Conservation (phyloP, 306 rosid genomes). For the Vigna unguiculata region DNA sequence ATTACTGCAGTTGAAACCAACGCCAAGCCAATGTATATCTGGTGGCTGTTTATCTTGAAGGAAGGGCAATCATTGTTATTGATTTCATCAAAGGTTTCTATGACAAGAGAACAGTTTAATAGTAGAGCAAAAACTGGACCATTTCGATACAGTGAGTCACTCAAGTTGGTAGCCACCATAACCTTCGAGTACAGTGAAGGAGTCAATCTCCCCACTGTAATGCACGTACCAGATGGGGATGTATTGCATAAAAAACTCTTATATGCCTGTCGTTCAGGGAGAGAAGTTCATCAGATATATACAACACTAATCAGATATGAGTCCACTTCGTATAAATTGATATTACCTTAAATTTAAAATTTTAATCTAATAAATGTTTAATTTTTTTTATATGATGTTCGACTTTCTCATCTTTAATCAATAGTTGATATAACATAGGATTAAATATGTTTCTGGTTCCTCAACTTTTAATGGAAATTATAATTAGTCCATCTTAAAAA, state of each 20-base stretch:
- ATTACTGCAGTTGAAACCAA: slow-evolving; percentile 48
- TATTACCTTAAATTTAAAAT: too few relatives aligned
- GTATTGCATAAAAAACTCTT: slow-evolving; percentile 46
- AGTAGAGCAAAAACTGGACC: slow-evolving; percentile 53
- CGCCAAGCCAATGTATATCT: slow-evolving; percentile 48
- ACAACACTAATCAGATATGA: too few relatives aligned
- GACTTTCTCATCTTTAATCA: too few relatives aligned
- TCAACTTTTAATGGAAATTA: too few relatives aligned
- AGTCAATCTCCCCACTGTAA: slow-evolving; percentile 57
- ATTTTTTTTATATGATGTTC: too few relatives aligned
- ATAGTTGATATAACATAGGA: too few relatives aligned
- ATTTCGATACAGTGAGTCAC: slow-evolving; percentile 38
- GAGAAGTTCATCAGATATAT: fast-evolving
- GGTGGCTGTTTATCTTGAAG: slow-evolving; percentile 35
- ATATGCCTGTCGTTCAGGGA: slow-evolving; percentile 44
- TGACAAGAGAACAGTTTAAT: slow-evolving; percentile 55
- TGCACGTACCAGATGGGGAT: slow-evolving; percentile 57
- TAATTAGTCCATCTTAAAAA: too few relatives aligned
- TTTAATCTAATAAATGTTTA: too few relatives aligned
- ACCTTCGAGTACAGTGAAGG: slow-evolving; percentile 49
- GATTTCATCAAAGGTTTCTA: slow-evolving; percentile 50
- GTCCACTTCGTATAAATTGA: fast-evolving
- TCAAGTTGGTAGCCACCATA: slow-evolving; percentile 47
- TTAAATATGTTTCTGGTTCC: too few relatives aligned
- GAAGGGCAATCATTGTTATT: slow-evolving; percentile 43